A percentile compares a stretch with the other conserved stretches of the same genome.
These are phyloP conservation scores for Gracilaria gracilis DNA, from an alignment of 23 red algal species.

Conservation along the genomic window DNA sequence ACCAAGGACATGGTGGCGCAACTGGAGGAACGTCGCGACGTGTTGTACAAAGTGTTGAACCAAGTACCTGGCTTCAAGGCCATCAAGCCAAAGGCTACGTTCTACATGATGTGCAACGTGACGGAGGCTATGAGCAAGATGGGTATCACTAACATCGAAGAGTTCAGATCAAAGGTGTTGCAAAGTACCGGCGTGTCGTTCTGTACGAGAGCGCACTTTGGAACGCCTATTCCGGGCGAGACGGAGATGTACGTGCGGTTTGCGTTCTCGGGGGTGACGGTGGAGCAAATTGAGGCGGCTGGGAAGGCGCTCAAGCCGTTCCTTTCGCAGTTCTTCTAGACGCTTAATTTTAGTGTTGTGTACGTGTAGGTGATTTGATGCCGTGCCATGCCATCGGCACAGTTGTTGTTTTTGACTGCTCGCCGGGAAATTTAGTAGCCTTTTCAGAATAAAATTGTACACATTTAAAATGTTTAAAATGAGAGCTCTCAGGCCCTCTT, in stretches of 20 bases:
- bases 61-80: conserved; percentile 64
- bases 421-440: neutral
- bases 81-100: conserved; percentile 76
- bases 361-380: neutral
- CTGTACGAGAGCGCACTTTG: conserved; percentile 78
- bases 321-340: conserved; percentile 46
- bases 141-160: conserved; percentile 54
- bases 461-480: too few relatives aligned
- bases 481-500: too few relatives aligned
- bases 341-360: too few relatives aligned
- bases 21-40: conserved; percentile 70
- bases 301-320: conserved; percentile 63
- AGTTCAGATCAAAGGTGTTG: conserved; percentile 64
- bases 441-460: neutral
- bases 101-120: conserved; percentile 88
- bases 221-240: conserved; percentile 63
- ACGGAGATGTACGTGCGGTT: conserved; percentile 72
- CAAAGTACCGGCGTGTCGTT: conserved; percentile 72
- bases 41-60: conserved; percentile 60
- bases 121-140: conserved; percentile 74
- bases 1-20: conserved; percentile 76
- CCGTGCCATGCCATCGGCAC: too few relatives aligned
- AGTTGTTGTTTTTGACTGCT: neutral
- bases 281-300: conserved; percentile 59
- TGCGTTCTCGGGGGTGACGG: conserved; percentile 77